Conservation (phyloP, 2,329 filamentous ascomycete genomes). For the Acrocalymma vagum region DNA sequence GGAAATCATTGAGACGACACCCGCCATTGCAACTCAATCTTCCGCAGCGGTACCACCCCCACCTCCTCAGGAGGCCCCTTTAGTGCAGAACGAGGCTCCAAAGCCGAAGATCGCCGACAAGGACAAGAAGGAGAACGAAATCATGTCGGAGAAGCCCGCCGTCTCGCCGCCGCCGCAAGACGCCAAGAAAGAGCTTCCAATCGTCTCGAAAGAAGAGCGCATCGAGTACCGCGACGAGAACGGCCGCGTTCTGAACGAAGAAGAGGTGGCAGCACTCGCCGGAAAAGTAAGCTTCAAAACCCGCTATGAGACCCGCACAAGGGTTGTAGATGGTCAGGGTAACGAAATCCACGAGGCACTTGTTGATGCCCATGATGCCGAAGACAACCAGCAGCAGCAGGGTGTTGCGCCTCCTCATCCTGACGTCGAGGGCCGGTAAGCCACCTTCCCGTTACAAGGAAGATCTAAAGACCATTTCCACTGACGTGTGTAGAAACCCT, state of each 20-base stretch:
- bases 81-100: slow-evolving; percentile 18
- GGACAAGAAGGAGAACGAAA: slow-evolving; percentile 27
- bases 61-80: slow-evolving; percentile 26
- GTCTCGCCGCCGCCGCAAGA: slow-evolving; percentile 40
- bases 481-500: no score
- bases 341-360: slow-evolving; percentile 72
- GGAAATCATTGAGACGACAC: slow-evolving; percentile 22
- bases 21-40: slow-evolving; percentile 32
- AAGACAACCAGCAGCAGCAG: slow-evolving; percentile 34
- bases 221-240: slow-evolving; percentile 95
- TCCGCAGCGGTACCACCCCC: slow-evolving; percentile 33
- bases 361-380: slow-evolving; percentile 43
- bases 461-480: no score
- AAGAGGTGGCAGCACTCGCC: slow-evolving; percentile 83
- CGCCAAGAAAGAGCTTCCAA: slow-evolving; percentile 34
- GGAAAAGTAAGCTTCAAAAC: slow-evolving; percentile 97
- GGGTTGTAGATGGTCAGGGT: slow-evolving; percentile 79
- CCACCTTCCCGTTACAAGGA: no score
- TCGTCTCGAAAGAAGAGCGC: slow-evolving; percentile 74
- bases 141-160: slow-evolving; percentile 34
- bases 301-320: slow-evolving; percentile 92
- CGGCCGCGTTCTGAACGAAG: slow-evolving; percentile 85
- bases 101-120: slow-evolving; percentile 18
- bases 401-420: slow-evolving; percentile 63
- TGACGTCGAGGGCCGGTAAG: slow-evolving; percentile 64